These are phyloP conservation scores for Cymbopogon citratus DNA, from an alignment of 176 grass and related monocot genomes.

Conservation along the genomic window DNA sequence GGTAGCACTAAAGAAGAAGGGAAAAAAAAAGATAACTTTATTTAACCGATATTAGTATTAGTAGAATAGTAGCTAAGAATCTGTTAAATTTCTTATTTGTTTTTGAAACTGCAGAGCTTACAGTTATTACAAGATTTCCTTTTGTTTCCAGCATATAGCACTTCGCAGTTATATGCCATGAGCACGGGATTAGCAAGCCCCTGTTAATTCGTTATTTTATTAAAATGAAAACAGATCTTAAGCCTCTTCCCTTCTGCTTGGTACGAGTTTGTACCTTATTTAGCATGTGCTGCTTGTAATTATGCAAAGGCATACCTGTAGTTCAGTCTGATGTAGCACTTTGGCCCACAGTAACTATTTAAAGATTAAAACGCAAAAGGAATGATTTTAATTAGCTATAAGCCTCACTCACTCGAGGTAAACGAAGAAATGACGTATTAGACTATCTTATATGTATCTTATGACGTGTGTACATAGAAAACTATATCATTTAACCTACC, in stretches of 20 bases:
- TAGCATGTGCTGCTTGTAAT: slow-evolving; percentile 9
- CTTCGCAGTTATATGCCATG: neutral
- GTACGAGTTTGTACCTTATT: slow-evolving; percentile 4
- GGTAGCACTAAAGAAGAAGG: neutral
- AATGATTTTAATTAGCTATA: neutral
- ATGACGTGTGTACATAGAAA: neutral
- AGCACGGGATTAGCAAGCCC: neutral
- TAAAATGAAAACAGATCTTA: neutral
- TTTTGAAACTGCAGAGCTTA: neutral
- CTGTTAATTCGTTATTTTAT: neutral
- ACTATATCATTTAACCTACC: neutral
- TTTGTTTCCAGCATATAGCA: neutral
- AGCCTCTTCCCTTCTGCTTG: neutral
- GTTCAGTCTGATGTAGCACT: neutral
- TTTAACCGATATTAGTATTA: neutral
- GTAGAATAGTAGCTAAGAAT: neutral
- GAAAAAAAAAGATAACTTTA: neutral
- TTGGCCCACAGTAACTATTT: neutral
- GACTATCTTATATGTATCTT: neutral
- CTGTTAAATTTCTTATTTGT: neutral
- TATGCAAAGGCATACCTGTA: neutral
- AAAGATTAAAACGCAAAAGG: neutral
- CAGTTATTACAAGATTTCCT: neutral
- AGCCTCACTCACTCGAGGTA: neutral
- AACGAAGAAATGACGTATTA: neutral